Evolutionary conservation across 495 filamentous ascomycete genomes (phyloP).

Genomic region (Penicillium odoratum): DNA sequence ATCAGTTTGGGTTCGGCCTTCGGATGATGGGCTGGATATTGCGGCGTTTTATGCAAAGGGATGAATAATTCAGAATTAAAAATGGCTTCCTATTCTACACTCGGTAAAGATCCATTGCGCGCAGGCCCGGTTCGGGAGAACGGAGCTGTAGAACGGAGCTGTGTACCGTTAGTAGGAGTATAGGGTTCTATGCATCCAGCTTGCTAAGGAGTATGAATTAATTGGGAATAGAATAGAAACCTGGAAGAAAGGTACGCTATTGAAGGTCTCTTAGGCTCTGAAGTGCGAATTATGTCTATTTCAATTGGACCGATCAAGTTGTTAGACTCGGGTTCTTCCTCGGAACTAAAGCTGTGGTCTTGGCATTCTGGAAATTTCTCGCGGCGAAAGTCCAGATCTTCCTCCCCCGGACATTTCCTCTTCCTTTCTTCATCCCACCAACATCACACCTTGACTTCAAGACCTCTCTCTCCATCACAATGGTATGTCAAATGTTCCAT

Average conservation of each 20-base stretch:
- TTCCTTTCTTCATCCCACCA: constrained; percentile 35
- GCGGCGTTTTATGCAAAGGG: constrained; percentile 31
- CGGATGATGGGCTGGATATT: constrained; percentile 15
- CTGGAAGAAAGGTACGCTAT: background rate
- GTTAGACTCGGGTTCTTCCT: constrained; percentile 28
- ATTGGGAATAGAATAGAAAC: background rate
- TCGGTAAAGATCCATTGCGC: background rate
- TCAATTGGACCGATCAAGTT: background rate
- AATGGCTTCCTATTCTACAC: background rate
- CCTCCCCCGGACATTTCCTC: constrained; percentile 33
- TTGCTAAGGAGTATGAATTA: background rate
- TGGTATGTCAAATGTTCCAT: constrained; percentile 20
- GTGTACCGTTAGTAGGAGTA: background rate
- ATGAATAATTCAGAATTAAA: constrained; percentile 5
- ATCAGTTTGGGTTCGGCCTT: constrained; percentile 3
- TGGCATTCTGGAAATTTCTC: constrained; percentile 60
- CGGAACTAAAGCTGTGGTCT: constrained; percentile 42
- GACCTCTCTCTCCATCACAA: constrained; percentile 24
- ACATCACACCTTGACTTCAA: constrained; percentile 32
- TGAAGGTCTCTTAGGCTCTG: background rate
- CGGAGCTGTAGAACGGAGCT: constrained; percentile 11
- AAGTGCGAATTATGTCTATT: background rate
- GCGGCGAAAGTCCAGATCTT: constrained; percentile 40
- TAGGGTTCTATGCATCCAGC: background rate
- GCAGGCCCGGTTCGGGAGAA: constrained; percentile 17